Conservation (phyloP, 2,329 filamentous ascomycete species). For the Stagonosporopsis rhizophila region DNA sequence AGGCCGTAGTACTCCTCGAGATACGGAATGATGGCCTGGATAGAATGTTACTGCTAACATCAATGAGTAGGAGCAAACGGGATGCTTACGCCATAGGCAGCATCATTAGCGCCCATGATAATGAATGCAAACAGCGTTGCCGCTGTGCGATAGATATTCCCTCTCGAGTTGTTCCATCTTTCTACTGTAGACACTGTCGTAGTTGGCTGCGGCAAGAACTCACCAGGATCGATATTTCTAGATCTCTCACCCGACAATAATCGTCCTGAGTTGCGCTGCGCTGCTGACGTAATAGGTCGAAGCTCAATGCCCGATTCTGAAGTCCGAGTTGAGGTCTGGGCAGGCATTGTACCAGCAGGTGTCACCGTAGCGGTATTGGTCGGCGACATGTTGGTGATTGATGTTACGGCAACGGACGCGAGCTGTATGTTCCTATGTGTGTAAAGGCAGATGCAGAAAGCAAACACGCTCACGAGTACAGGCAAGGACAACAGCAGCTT, state of each 20-base stretch:
- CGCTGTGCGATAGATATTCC: conserved; percentile 64
- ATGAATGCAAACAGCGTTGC: conserved; percentile 66
- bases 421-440: neutral
- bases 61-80: neutral
- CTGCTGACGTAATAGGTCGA: conserved; percentile 6
- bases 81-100: conserved; percentile 62
- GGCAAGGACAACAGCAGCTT: neutral
- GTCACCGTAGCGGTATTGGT: conserved; percentile 18
- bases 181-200: conserved; percentile 54
- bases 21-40: conserved; percentile 38
- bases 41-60: neutral
- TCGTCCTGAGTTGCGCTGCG: conserved; percentile 4
- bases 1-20: conserved; percentile 67
- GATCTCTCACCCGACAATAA: neutral
- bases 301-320: conserved; percentile 18
- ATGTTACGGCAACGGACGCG: neutral
- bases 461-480: neutral
- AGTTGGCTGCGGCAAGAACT: conserved; percentile 53
- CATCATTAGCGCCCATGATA: conserved; percentile 72
- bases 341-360: neutral
- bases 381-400: conserved; percentile 11
- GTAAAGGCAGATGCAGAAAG: neutral
- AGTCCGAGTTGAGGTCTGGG: neutral
- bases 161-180: conserved; percentile 66
- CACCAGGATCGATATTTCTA: conserved; percentile 31